phyloP scores from a whole-genome alignment of 1,284 basidiomycete genomes.

The Tilletia caries region DNA sequence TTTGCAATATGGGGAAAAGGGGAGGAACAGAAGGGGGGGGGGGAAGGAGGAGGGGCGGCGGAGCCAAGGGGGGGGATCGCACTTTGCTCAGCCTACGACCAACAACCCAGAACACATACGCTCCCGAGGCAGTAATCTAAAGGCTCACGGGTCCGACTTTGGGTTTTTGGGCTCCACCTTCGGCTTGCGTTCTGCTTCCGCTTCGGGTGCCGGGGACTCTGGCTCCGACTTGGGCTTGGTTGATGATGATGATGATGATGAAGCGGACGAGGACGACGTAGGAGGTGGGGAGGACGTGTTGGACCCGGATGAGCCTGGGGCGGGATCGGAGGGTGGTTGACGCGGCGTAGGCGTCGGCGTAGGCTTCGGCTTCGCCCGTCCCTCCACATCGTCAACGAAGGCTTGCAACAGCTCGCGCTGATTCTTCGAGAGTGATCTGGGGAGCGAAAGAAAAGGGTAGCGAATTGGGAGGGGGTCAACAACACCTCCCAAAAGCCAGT shows the following conservation, averaged over 20 bases:
- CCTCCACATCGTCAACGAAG: conserved; percentile 86
- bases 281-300: not conserved
- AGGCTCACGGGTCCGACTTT: not conserved
- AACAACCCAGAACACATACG: not conserved
- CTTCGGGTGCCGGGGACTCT: not conserved
- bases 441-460: not conserved
- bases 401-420: conserved; percentile 83
- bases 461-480: too few relatives aligned
- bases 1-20: too few relatives aligned
- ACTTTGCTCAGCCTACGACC: not conserved
- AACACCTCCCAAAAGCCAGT: not conserved
- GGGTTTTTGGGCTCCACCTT: not conserved
- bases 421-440: conserved; percentile 71
- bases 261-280: not conserved
- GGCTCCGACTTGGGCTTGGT: not conserved
- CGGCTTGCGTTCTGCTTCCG: not conserved
- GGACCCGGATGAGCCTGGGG: not conserved
- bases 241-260: not conserved
- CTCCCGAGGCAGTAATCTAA: not conserved
- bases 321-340: not conserved
- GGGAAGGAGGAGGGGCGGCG: not conserved
- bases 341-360: not conserved
- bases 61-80: not conserved
- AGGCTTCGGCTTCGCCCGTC: not conserved
- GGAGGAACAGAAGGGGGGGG: not conserved